Evolutionary conservation across 2,329 filamentous ascomycete genomes (phyloP).

Genomic region (Pezicula neosporulosa): DNA sequence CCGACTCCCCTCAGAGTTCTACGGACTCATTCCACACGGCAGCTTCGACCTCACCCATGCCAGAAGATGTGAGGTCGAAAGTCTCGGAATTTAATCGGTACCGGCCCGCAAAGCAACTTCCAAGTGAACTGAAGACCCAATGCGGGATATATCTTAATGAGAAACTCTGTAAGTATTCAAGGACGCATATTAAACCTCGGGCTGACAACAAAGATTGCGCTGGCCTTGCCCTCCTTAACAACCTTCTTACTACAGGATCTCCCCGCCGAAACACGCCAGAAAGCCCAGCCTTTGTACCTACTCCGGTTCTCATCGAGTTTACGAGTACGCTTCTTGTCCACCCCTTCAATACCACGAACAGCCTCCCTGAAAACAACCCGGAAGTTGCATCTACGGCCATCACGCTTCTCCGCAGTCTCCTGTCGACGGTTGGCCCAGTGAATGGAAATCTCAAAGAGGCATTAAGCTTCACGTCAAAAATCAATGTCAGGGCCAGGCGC

Average conservation of each 20-base stretch:
- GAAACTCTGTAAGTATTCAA: constrained; percentile 53
- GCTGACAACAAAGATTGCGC: constrained; percentile 26
- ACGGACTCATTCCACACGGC: background rate
- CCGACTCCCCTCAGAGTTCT: background rate
- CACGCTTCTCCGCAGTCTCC: constrained; percentile 65
- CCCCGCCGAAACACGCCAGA: constrained; percentile 30
- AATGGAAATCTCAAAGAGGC: constrained; percentile 67
- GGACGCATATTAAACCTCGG: constrained; percentile 4
- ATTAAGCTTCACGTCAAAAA: constrained; percentile 59
- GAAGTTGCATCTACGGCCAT: constrained; percentile 65
- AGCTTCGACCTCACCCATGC: background rate
- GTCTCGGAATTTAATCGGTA: constrained; percentile 31
- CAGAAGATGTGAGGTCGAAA: background rate
- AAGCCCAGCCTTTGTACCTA: constrained; percentile 58
- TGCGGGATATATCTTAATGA: constrained; percentile 74
- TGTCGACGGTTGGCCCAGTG: constrained; percentile 63
- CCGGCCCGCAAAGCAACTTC: constrained; percentile 51
- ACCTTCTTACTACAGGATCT: constrained; percentile 53
- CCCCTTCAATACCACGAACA: constrained; percentile 72
- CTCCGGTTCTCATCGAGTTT: constrained; percentile 70
- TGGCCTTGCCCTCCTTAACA: constrained; percentile 62
- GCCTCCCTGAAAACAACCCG: constrained; percentile 55
- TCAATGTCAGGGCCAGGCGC: constrained; percentile 20
- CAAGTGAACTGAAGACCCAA: constrained; percentile 62
- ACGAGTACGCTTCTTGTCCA: constrained; percentile 81